Percentiles rank a stretch among this genome's conserved stretches.
Conservation (phyloP, 2,329 filamentous ascomycete genomes). For the Ophiognomonia clavigignenti-juglandacearum region DNA sequence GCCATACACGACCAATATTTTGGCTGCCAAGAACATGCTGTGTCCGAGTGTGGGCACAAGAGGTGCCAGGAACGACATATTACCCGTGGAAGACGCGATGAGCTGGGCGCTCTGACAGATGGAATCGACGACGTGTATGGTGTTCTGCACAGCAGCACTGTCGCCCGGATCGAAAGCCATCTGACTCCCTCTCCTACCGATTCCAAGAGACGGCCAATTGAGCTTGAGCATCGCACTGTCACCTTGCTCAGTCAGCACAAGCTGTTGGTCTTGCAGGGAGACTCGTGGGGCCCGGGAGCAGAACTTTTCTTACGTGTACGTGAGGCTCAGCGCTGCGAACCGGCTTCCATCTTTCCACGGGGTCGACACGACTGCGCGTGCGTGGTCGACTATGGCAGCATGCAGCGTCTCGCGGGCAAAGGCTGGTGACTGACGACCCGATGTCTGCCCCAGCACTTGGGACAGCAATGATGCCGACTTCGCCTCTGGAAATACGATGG, state of each 20-base stretch:
- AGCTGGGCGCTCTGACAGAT: constrained; percentile 20
- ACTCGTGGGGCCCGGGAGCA: too few species aligned
- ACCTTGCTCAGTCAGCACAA: too few species aligned
- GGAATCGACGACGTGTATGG: constrained; percentile 19
- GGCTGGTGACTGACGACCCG: constrained; percentile 7
- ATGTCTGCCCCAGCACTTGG: constrained; percentile 19
- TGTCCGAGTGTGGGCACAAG: constrained; percentile 22
- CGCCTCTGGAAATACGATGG: constrained; percentile 23
- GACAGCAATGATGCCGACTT: constrained; percentile 23
- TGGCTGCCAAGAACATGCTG: constrained; percentile 21
- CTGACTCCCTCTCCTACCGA: constrained; percentile 7
- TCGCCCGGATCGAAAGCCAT: constrained; percentile 9
- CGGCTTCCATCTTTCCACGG: constrained; percentile 22
- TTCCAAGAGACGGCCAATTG: constrained; percentile 22
- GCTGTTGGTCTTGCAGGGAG: too few species aligned
- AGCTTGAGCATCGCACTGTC: constrained; percentile 25
- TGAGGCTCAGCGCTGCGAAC: constrained; percentile 21
- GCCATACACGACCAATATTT: constrained; percentile 23
- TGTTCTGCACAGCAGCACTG: constrained; percentile 16
- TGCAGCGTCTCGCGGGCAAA: constrained; percentile 16
- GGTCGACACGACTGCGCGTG: constrained; percentile 17
- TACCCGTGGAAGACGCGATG: constrained; percentile 14
- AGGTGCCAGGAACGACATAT: constrained; percentile 12
- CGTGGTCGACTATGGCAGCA: constrained; percentile 19
- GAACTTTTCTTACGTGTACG: constrained; percentile 25